Evolutionary conservation across 306 rosid genomes (phyloP).

Genomic region (Ormosia emarginata): DNA sequence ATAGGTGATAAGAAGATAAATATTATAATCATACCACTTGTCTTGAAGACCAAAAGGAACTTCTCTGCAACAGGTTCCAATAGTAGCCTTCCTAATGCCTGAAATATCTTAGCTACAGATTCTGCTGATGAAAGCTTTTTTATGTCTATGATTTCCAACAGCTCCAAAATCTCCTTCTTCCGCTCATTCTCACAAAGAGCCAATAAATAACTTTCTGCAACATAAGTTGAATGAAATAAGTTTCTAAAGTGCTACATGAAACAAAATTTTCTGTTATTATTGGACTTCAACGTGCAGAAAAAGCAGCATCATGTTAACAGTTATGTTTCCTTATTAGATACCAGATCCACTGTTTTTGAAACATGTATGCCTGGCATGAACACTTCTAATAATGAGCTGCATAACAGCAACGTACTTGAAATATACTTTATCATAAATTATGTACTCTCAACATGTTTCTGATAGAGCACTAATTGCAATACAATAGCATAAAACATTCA

Average conservation of each 20-base stretch:
- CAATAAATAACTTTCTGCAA: slow-evolving; percentile 74
- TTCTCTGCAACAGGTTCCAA: slow-evolving; percentile 65
- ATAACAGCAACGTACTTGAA: not conserved
- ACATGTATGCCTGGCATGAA: slow-evolving; percentile 17
- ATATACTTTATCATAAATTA: not conserved
- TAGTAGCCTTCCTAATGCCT: slow-evolving; percentile 64
- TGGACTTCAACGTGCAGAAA: not conserved
- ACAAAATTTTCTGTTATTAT: not conserved
- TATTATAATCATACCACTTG: slow-evolving; percentile 47
- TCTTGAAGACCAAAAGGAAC: slow-evolving; percentile 53
- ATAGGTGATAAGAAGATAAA: slow-evolving; percentile 15
- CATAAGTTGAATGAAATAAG: slow-evolving; percentile 26
- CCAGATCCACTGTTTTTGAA: slow-evolving; percentile 17
- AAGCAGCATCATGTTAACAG: not conserved
- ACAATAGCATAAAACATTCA: not conserved
- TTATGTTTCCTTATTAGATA: not conserved
- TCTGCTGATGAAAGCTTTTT: slow-evolving; percentile 45
- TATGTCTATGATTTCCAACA: slow-evolving; percentile 57
- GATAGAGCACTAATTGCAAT: slow-evolving; percentile 8
- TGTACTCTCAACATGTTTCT: slow-evolving; percentile 4
- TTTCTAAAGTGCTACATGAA: slow-evolving; percentile 17
- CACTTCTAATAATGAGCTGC: slow-evolving; percentile 9
- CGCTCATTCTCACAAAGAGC: slow-evolving; percentile 79
- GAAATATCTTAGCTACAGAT: slow-evolving; percentile 44
- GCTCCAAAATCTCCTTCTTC: slow-evolving; percentile 56